A percentile compares a stretch with the other conserved stretches of the same genome.
Evolutionary conservation across 352 stramenopile species (phyloP).

Genomic region (Globisporangium cylindrosporum): DNA sequence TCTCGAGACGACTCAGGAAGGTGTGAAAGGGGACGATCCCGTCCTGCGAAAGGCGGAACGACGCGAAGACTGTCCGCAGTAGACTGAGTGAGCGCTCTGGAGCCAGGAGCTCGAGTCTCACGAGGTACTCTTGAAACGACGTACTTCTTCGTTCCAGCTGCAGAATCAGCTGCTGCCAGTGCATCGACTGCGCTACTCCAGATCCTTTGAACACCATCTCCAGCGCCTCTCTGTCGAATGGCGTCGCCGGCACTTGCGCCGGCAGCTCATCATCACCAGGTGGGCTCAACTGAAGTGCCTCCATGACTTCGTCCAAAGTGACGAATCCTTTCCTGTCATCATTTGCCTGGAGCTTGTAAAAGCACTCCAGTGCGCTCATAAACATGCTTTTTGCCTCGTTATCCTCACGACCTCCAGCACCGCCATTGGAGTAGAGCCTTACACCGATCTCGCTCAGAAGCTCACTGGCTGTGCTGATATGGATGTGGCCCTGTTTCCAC

Average conservation of each 20-base stretch:
- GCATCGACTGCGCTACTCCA: slow-evolving; percentile 26
- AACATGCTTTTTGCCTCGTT: neutral
- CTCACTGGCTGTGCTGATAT: slow-evolving; percentile 32
- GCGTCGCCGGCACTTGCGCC: neutral
- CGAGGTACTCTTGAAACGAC: slow-evolving; percentile 36
- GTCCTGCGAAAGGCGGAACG: slow-evolving; percentile 39
- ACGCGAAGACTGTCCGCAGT: slow-evolving; percentile 32
- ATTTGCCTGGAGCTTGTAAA: slow-evolving; percentile 23
- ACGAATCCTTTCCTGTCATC: slow-evolving; percentile 10
- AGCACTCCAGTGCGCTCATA: slow-evolving; percentile 17
- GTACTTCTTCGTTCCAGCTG: slow-evolving; percentile 35
- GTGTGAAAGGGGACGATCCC: slow-evolving; percentile 41
- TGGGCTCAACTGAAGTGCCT: neutral
- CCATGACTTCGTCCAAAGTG: slow-evolving; percentile 3
- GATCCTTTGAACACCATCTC: slow-evolving; percentile 16
- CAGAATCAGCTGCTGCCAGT: slow-evolving; percentile 66
- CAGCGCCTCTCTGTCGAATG: slow-evolving; percentile 10
- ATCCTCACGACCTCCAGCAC: neutral
- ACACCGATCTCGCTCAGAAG: slow-evolving; percentile 36
- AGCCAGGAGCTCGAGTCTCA: slow-evolving; percentile 24
- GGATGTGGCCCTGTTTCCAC: slow-evolving; percentile 65
- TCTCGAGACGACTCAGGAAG: slow-evolving; percentile 33
- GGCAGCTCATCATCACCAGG: neutral
- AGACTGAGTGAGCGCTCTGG: slow-evolving; percentile 19
- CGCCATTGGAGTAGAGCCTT: neutral